These are phyloP conservation scores for Bipolaris bicolor DNA, from an alignment of 2,329 filamentous ascomycete genomes.

Conservation along the genomic window DNA sequence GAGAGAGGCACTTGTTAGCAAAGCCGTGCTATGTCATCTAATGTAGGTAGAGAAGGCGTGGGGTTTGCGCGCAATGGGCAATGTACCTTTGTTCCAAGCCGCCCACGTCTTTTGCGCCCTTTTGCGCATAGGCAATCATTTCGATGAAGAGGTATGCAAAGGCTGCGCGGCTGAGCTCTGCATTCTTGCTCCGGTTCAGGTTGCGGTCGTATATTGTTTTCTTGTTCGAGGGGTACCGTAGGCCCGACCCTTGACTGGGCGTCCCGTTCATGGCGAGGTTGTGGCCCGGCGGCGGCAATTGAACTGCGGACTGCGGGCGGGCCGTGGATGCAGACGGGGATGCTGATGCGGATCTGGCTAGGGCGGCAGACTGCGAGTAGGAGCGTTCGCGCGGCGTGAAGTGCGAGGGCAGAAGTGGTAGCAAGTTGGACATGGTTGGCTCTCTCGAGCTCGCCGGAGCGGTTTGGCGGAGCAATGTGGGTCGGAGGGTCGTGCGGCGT, in stretches of 20 bases:
- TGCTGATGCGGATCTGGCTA: constrained; percentile 4
- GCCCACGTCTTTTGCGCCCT: constrained; percentile 86
- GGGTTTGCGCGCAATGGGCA: neutral
- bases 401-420: constrained; percentile 25
- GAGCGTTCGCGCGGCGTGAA: constrained; percentile 19
- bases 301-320: constrained; percentile 5
- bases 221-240: constrained; percentile 88
- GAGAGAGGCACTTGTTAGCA: neutral
- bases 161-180: constrained; percentile 88
- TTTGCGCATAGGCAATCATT: constrained; percentile 95
- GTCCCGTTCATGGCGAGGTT: constrained; percentile 35
- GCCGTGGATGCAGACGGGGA: constrained; percentile 13
- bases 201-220: constrained; percentile 99
- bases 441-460: constrained; percentile 14
- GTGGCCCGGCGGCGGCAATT: constrained; percentile 19
- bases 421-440: constrained; percentile 29
- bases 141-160: constrained; percentile 97
- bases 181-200: constrained; percentile 84
- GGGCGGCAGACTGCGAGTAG: constrained; percentile 8
- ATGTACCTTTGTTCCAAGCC: constrained; percentile 87
- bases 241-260: constrained; percentile 54
- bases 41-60: neutral
- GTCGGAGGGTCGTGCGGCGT: constrained; percentile 28
- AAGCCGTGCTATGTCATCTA: neutral
- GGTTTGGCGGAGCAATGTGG: constrained; percentile 28